Percentiles rank a stretch among this genome's conserved stretches.
phyloP scores from a whole-genome alignment of 1,284 basidiomycete genomes.

The Pseudozyma flocculosa region DNA sequence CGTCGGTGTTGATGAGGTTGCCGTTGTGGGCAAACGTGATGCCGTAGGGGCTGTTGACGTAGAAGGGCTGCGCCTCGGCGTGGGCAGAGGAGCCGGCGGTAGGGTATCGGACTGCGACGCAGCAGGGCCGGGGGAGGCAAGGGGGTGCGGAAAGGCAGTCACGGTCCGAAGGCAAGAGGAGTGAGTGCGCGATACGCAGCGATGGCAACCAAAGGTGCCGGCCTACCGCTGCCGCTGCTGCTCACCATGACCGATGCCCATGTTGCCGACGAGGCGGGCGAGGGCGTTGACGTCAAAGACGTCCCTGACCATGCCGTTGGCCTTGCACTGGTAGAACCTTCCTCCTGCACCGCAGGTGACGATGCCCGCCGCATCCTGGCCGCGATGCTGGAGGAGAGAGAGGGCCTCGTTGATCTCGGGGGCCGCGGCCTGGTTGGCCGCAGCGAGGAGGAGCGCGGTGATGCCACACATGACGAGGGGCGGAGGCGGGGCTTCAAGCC shows the following conservation, averaged over 20 bases:
- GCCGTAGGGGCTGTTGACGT: conserved; percentile 98
- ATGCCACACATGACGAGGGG: conserved; percentile 53
- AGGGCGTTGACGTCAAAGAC: conserved; percentile 85
- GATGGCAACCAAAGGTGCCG: too few relatives aligned
- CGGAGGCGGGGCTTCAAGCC: not conserved
- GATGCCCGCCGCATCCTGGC: conserved; percentile 97
- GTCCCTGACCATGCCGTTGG: conserved; percentile 99
- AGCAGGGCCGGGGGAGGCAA: too few relatives aligned
- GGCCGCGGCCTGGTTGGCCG: conserved; percentile 35
- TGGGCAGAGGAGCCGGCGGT: conserved; percentile 94
- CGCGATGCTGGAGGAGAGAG: conserved; percentile 60
- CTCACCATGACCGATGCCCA: conserved; percentile 97
- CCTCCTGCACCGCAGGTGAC: conserved; percentile 95
- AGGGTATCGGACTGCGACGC: conserved; percentile 65
- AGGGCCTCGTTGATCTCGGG: conserved; percentile 58
- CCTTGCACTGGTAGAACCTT: conserved; percentile 96
- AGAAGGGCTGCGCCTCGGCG: conserved; percentile 99
- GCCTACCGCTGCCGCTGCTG: conserved; percentile 59
- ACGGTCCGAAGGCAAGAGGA: too few relatives aligned
- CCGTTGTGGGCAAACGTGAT: conserved; percentile 99
- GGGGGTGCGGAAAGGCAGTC: too few relatives aligned
- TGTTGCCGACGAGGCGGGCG: conserved; percentile 78
- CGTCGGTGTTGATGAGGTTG: conserved; percentile 90
- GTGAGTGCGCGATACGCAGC: too few relatives aligned
- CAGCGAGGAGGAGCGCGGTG: conserved; percentile 51